Percentiles rank a stretch among this genome's conserved stretches.
phyloP scores from a whole-genome alignment of 345 rosid genomes.

The Crucihimalaya himalaica region DNA sequence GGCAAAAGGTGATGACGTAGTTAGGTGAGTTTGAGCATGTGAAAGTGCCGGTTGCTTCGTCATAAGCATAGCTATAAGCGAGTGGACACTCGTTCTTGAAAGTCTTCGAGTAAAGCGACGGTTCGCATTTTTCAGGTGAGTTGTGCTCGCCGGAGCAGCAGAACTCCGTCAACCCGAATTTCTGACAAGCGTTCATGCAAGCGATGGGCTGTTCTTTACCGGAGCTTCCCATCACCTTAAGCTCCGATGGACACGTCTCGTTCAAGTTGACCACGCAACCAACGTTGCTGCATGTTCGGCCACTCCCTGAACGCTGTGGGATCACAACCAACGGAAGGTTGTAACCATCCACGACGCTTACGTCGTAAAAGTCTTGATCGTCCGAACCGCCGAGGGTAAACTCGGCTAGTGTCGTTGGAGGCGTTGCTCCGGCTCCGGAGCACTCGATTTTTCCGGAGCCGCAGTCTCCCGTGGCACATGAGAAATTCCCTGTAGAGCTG shows the following conservation, averaged over 20 bases:
- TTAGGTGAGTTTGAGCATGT: constrained; percentile 40
- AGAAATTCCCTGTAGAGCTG: constrained; percentile 14
- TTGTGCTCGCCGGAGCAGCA: constrained; percentile 48
- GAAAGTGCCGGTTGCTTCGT: constrained; percentile 45
- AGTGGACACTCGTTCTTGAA: constrained; percentile 60
- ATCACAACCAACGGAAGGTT: constrained; percentile 28
- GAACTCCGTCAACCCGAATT: constrained; percentile 34
- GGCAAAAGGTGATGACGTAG: constrained; percentile 41
- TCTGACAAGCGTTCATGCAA: constrained; percentile 53
- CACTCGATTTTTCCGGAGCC: constrained; percentile 51
- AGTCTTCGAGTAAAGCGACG: constrained; percentile 43
- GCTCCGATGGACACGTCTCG: constrained; percentile 47
- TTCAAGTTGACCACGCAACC: constrained; percentile 45
- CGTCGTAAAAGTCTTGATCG: constrained; percentile 48
- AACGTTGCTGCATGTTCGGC: not conserved
- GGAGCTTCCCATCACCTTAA: constrained; percentile 23
- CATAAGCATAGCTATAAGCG: constrained; percentile 62
- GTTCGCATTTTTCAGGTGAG: constrained; percentile 43
- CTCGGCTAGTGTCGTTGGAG: constrained; percentile 52
- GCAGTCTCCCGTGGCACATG: constrained; percentile 45
- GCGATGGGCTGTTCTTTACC: constrained; percentile 37
- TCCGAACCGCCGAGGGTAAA: constrained; percentile 26
- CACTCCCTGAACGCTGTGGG: not conserved
- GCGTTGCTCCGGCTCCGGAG: constrained; percentile 32
- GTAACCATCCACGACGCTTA: constrained; percentile 33